These are phyloP conservation scores for Kwoniella botswanensis DNA, from an alignment of 768 basidiomycete species.

Conservation along the genomic window DNA sequence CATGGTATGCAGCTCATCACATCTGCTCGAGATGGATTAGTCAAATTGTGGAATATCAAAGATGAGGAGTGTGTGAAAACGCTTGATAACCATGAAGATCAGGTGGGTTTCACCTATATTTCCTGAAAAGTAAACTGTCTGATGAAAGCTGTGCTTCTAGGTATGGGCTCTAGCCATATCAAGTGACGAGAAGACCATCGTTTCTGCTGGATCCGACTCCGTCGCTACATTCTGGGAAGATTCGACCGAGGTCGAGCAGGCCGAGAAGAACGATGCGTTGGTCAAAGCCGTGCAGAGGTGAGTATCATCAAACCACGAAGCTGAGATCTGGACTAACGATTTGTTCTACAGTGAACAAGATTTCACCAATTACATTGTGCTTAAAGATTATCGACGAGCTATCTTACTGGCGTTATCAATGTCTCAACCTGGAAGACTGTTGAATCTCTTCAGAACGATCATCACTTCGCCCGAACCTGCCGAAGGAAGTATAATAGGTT, in stretches of 20 bases:
- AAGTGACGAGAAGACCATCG: conserved; percentile 77
- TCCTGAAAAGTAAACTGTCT: not conserved
- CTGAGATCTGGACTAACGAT: not conserved
- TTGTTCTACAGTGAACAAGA: conserved; percentile 79
- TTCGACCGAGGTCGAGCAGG: conserved; percentile 80
- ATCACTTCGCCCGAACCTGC: conserved; percentile 53
- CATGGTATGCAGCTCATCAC: conserved; percentile 83
- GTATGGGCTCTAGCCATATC: conserved; percentile 94
- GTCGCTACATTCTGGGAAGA: conserved; percentile 96
- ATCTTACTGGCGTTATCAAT: conserved; percentile 90
- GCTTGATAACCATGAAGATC: conserved; percentile 96
- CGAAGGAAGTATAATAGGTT: conserved; percentile 65
- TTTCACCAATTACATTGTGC: conserved; percentile 82
- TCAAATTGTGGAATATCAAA: conserved; percentile 92
- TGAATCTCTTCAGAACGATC: conserved; percentile 76
- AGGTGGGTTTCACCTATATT: conserved; percentile 64
- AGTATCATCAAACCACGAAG: conserved; percentile 51
- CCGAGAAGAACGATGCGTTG: conserved; percentile 74
- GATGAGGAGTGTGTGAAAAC: conserved; percentile 86
- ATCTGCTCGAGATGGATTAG: conserved; percentile 88
- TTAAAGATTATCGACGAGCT: conserved; percentile 88
- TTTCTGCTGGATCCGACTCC: conserved; percentile 95
- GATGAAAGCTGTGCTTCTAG: conserved; percentile 59
- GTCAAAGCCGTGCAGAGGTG: conserved; percentile 80
- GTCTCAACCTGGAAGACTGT: conserved; percentile 85